Evolutionary conservation across 331 rosid genomes (phyloP).

Genomic region (Stylosanthes scabra): DNA sequence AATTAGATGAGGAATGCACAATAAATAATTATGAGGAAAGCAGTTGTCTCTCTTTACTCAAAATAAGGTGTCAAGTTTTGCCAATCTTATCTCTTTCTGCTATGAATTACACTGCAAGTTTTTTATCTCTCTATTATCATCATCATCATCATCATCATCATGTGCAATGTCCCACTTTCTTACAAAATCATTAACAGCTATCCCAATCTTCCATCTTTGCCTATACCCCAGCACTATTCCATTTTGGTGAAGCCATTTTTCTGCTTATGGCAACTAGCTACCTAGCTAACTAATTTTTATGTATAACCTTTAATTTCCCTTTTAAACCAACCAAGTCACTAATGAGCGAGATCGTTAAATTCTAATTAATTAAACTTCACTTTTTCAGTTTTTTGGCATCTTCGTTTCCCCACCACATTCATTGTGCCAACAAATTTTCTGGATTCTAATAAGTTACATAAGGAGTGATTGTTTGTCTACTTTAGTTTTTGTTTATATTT

Average conservation of each 20-base stretch:
- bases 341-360: slow-evolving; percentile 6
- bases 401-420: background rate
- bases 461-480: too few relatives aligned
- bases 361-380: background rate
- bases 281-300: background rate
- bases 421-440: background rate
- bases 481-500: too few relatives aligned
- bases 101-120: slow-evolving; percentile 43
- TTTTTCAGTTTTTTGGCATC: background rate
- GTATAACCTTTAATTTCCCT: background rate
- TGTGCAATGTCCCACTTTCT: slow-evolving; percentile 51
- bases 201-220: slow-evolving; percentile 35
- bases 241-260: slow-evolving; percentile 29
- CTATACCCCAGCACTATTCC: slow-evolving; percentile 34
- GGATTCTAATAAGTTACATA: too few relatives aligned
- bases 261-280: slow-evolving; percentile 19
- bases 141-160: slow-evolving; percentile 8
- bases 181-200: slow-evolving; percentile 46
- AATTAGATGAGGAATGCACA: slow-evolving; percentile 5
- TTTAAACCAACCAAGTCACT: slow-evolving; percentile 29
- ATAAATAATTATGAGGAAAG: slow-evolving; percentile 36
- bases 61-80: slow-evolving; percentile 25
- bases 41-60: slow-evolving; percentile 39
- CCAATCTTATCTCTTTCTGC: slow-evolving; percentile 17
- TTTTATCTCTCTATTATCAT: slow-evolving; percentile 32